These are phyloP conservation scores for Guadua angustifolia DNA, from an alignment of 176 grass and related monocot species.

Conservation along the genomic window DNA sequence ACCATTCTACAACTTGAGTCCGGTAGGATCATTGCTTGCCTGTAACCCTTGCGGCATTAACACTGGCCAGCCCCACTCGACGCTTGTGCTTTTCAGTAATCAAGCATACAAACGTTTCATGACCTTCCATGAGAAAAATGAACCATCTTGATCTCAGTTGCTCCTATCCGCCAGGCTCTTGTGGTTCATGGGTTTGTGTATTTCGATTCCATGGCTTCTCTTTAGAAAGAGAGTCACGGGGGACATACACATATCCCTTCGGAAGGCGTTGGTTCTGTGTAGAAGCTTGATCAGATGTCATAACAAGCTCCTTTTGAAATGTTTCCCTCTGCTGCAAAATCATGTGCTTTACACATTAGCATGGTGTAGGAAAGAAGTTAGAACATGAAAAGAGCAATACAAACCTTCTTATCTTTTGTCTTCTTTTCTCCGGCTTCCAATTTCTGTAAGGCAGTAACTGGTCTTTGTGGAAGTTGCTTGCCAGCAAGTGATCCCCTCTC, in stretches of 20 bases:
- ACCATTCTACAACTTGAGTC: conserved; percentile 57
- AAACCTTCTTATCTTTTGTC: conserved; percentile 68
- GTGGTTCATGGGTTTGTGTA: conserved; percentile 59
- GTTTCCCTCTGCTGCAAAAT: conserved; percentile 64
- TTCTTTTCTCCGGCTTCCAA: conserved; percentile 72
- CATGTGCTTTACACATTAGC: conserved; percentile 37
- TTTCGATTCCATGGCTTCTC: conserved; percentile 62
- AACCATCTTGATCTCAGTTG: conserved; percentile 44
- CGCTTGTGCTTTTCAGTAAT: conserved; percentile 24
- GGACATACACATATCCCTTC: conserved; percentile 89
- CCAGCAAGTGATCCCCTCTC: conserved; percentile 73
- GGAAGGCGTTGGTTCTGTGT: conserved; percentile 92
- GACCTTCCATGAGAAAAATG: conserved; percentile 40
- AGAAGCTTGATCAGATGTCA: conserved; percentile 93
- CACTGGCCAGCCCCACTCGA: conserved; percentile 24
- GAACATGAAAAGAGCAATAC: conserved; percentile 28
- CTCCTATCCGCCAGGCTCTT: conserved; percentile 83
- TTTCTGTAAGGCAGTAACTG: conserved; percentile 51
- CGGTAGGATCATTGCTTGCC: conserved; percentile 41
- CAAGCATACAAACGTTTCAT: conserved; percentile 8
- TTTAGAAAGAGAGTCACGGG: conserved; percentile 89
- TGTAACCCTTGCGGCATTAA: conserved; percentile 40
- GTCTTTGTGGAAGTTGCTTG: conserved; percentile 74
- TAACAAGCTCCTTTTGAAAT: conserved; percentile 83
- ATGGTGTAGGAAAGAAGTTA: conserved; percentile 26